Conservation (phyloP, 2,329 filamentous ascomycete species). For the Emericellopsis cladophorae region DNA sequence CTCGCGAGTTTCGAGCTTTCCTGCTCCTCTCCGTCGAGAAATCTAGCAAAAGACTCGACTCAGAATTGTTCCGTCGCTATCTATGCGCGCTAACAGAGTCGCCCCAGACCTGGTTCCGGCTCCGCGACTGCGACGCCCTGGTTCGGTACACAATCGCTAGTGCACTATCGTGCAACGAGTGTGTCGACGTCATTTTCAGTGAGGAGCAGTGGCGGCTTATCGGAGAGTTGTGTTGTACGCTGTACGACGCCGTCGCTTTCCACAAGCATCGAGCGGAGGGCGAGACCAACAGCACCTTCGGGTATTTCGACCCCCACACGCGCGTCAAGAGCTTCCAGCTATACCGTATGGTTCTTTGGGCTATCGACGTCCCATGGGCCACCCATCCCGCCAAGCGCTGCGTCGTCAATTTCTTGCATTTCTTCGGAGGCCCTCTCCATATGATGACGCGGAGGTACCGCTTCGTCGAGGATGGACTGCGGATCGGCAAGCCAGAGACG, state of each 20-base stretch:
- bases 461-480: slow-evolving; percentile 17
- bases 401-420: slow-evolving; percentile 13
- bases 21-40: slow-evolving; percentile 10
- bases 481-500: slow-evolving; percentile 13
- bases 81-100: slow-evolving; percentile 11
- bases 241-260: slow-evolving; percentile 13
- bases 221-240: slow-evolving; percentile 9
- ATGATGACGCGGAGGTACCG: slow-evolving; percentile 20
- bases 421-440: slow-evolving; percentile 17
- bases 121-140: slow-evolving; percentile 19
- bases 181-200: slow-evolving; percentile 10
- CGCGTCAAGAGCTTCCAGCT: slow-evolving; percentile 9
- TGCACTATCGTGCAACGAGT: slow-evolving; percentile 17
- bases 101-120: slow-evolving; percentile 15
- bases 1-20: slow-evolving; percentile 9
- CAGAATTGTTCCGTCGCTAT: slow-evolving; percentile 15
- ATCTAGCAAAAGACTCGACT: slow-evolving; percentile 3
- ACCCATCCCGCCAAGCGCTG: neutral
- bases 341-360: slow-evolving; percentile 17
- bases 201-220: slow-evolving; percentile 9
- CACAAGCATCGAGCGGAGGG: slow-evolving; percentile 13
- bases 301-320: slow-evolving; percentile 9
- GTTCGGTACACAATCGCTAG: slow-evolving; percentile 16
- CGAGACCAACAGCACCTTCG: slow-evolving; percentile 14
- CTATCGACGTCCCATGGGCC: slow-evolving; percentile 13